Evolutionary conservation across 2,329 filamentous ascomycete species (phyloP).

Genomic region (Fusarium siculi): DNA sequence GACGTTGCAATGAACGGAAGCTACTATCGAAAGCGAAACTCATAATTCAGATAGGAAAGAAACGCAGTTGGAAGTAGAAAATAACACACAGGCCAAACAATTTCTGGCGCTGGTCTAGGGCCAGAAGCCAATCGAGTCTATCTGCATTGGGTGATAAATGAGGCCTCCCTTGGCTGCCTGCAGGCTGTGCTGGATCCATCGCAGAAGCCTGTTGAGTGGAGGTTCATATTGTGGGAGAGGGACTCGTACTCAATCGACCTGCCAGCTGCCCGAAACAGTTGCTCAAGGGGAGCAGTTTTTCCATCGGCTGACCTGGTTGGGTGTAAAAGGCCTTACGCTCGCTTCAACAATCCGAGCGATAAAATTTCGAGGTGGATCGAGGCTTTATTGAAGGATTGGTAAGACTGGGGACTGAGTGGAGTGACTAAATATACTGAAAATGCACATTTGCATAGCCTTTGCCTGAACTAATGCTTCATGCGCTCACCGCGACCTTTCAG

Average conservation of each 20-base stretch:
- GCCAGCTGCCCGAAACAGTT: too few relatives aligned
- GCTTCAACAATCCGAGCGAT: too few relatives aligned
- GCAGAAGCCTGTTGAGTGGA: too few relatives aligned
- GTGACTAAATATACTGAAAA: rapidly evolving
- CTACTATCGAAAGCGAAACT: background rate
- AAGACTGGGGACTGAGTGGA: background rate
- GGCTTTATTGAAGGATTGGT: too few relatives aligned
- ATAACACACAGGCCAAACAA: background rate
- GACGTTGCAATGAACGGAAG: background rate
- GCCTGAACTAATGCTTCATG: slow-evolving; percentile 6
- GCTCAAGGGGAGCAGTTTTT: too few relatives aligned
- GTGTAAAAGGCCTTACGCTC: too few relatives aligned
- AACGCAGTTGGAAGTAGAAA: background rate
- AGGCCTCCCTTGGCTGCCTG: background rate
- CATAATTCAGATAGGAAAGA: background rate
- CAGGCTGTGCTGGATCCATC: too few relatives aligned
- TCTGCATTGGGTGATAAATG: background rate
- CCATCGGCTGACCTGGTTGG: too few relatives aligned
- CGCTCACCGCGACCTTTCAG: slow-evolving; percentile 22
- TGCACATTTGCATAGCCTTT: rapidly evolving
- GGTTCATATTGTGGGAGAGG: too few relatives aligned
- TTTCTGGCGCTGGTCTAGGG: background rate
- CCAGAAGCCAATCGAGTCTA: background rate
- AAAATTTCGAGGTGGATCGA: too few relatives aligned
- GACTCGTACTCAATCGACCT: too few relatives aligned